phyloP scores from a whole-genome alignment of 192 early-diverging fungal genomes.

The Lunasporangiospora selenospora region DNA sequence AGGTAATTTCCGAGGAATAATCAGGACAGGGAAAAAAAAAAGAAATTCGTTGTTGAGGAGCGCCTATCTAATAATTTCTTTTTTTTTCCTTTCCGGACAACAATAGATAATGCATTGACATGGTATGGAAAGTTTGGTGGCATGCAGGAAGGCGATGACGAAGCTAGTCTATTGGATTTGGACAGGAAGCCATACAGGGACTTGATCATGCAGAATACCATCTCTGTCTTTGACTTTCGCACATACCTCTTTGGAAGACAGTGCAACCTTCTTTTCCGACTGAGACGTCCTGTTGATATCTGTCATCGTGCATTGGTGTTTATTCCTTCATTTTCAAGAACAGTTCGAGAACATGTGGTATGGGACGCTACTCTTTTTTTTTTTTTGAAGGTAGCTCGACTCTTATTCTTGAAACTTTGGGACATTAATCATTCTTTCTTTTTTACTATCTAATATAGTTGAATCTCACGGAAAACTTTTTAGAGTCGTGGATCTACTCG shows the following conservation, averaged over 20 bases:
- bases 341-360: conserved; percentile 76
- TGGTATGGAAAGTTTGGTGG: conserved; percentile 97
- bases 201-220: conserved; percentile 88
- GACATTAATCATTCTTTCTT: not conserved
- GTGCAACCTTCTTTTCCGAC: conserved; percentile 73
- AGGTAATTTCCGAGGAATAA: conserved; percentile 51
- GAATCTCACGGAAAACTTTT: conserved; percentile 66
- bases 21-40: not conserved
- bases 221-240: conserved; percentile 96
- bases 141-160: conserved; percentile 85
- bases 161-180: conserved; percentile 79
- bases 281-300: conserved; percentile 71
- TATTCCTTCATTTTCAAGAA: conserved; percentile 72
- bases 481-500: conserved; percentile 84
- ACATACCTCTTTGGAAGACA: conserved; percentile 97
- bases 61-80: conserved; percentile 4
- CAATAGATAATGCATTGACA: conserved; percentile 80
- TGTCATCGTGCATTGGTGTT: conserved; percentile 76
- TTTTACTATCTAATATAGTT: conserved; percentile 9
- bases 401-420: too few species aligned
- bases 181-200: conserved; percentile 85
- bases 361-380: not conserved
- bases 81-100: too few species aligned
- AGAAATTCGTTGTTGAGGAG: not conserved
- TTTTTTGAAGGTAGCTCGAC: too few species aligned